Evolutionary conservation across 352 stramenopile genomes (phyloP).

Genomic region (Peronospora tabacina): DNA sequence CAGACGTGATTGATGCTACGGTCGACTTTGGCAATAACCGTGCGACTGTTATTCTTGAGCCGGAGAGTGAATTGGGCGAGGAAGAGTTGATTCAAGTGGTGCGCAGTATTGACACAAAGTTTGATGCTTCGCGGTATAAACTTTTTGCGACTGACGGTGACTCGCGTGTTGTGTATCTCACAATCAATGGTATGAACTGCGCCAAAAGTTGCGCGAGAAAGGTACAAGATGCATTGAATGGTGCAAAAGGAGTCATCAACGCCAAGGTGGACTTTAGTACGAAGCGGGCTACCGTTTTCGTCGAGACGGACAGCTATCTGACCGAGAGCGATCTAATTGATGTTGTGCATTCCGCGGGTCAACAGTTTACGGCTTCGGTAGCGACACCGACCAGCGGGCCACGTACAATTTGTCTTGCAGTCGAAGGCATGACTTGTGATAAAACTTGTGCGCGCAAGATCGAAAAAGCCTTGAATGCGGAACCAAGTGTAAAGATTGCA

Average conservation of each 20-base stretch:
- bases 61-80: conserved; percentile 48
- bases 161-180: conserved; percentile 69
- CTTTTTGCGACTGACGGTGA: conserved; percentile 48
- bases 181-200: conserved; percentile 73
- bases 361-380: conserved; percentile 59
- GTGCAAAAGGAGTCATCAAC: conserved; percentile 54
- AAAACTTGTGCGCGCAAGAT: conserved; percentile 80
- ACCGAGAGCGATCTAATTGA: conserved; percentile 57
- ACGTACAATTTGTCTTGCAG: conserved; percentile 44
- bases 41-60: conserved; percentile 60
- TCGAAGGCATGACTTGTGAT: conserved; percentile 75
- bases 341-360: conserved; percentile 41
- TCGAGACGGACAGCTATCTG: conserved; percentile 60
- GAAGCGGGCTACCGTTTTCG: conserved; percentile 68
- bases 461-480: conserved; percentile 40
- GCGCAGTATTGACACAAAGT: conserved; percentile 35
- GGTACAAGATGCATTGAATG: conserved; percentile 59
- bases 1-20: conserved; percentile 54
- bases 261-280: conserved; percentile 73
- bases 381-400: conserved; percentile 33
- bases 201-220: conserved; percentile 67
- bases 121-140: conserved; percentile 54
- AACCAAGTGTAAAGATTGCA: conserved; percentile 45
- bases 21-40: conserved; percentile 68
- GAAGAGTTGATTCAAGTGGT: conserved; percentile 66